Percentiles rank a stretch among this genome's conserved stretches.
Evolutionary conservation across 179 eudicot species (phyloP).

Genomic region (Beta macrorhiza): DNA sequence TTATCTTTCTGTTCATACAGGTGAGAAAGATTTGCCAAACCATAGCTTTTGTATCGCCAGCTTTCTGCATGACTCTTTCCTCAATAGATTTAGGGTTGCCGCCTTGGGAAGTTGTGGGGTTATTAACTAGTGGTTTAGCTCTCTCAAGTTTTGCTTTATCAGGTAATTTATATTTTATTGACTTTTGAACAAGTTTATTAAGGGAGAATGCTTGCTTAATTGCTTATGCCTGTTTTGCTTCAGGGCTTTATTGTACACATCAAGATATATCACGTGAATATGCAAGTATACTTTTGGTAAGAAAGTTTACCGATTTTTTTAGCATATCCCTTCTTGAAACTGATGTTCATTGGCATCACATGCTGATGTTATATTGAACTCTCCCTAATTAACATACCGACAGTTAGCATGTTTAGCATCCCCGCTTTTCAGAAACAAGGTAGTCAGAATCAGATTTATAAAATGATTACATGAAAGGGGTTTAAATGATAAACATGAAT

Average conservation of each 20-base stretch:
- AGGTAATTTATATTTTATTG: constrained; percentile 42
- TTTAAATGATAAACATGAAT: neutral
- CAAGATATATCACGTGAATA: constrained; percentile 99
- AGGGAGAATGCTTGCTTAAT: neutral
- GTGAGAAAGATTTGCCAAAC: constrained; percentile 95
- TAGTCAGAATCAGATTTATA: neutral
- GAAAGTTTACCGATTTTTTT: constrained; percentile 21
- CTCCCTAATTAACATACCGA: neutral
- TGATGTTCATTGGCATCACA: neutral
- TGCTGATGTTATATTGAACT: neutral
- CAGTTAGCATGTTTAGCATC: neutral
- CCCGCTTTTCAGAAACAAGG: neutral
- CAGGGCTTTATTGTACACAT: constrained; percentile 97
- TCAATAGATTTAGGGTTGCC: constrained; percentile 83
- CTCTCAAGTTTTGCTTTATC: constrained; percentile 98
- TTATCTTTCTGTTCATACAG: constrained; percentile 34
- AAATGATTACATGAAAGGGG: neutral
- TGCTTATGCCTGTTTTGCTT: constrained; percentile 15
- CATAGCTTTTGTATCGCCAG: constrained; percentile 86
- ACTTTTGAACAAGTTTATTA: neutral
- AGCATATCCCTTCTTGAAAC: neutral
- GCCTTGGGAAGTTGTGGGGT: constrained; percentile 79
- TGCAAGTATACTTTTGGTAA: constrained; percentile 97
- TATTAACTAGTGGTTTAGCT: constrained; percentile 84
- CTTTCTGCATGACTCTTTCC: constrained; percentile 86